Evolutionary conservation across 2,329 filamentous ascomycete species (phyloP), one percentile per base, ranked within the genome.

Genomic region (Fusarium clavum): DNA sequence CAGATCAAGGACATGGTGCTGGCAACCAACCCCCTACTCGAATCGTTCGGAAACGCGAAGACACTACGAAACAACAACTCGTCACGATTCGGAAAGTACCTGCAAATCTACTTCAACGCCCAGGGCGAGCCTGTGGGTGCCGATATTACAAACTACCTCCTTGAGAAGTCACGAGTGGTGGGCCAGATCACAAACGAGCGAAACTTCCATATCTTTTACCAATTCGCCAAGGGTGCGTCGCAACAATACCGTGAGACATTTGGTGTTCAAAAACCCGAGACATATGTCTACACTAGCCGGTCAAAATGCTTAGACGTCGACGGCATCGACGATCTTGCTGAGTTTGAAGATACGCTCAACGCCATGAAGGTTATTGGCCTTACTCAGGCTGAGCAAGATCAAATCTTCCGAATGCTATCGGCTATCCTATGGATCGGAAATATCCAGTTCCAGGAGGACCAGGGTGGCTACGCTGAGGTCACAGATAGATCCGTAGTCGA

Each of bases 141-240:
- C 65, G 96, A 97, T 80, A 98, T 99, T 81, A 98, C 95, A 78
- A 99, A 99, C 81, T 99, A 99, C 78, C 86, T 99, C 25, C 86
- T 99, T 56, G 96, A 99, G 80, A 98, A 98, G 85, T 91, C 93
- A 49, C 88, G 96, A 83, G 96, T 99, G 20, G 94, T 97, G 12
- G 94, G 95, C 18, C 96, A 98, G 83, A 98, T 98, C 74, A 86
- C 84, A 62, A 97, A 98, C 79, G 96, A 99, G 86, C 90, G 96
- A 74, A 98, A 97, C 82, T 99, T 99, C 81, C 96, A 99, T 82
- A 98, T 99, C 76, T 99, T 99, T 81, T 99, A 99, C 82, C 96
- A 99, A 81, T 98, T 98, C 81, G 93, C 96, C 48, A 99, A 98
- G 82, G 94, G 93, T 6, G 95, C 95, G 12, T 92, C 94, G n/a